Conservation (phyloP, 139 green algal species). For the Coelastrella sp. region DNA sequence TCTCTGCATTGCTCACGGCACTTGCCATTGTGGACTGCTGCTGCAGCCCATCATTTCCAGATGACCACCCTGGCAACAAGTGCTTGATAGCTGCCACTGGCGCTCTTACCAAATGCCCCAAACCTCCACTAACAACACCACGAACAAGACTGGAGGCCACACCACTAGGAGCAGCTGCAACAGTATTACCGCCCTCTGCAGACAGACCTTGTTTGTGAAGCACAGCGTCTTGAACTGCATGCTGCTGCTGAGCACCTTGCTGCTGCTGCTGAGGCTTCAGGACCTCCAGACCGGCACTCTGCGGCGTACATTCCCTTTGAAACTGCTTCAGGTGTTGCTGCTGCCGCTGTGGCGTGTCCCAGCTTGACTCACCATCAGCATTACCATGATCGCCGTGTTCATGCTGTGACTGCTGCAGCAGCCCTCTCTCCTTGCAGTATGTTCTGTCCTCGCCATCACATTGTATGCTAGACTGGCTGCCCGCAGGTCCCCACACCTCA, state of each 20-base stretch:
- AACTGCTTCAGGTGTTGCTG: not conserved
- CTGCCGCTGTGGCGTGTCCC: not conserved
- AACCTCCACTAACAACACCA: slow-evolving; percentile 18
- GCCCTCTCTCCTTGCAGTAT: too few species aligned
- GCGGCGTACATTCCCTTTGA: not conserved
- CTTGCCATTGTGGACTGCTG: too few species aligned
- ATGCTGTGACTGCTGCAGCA: too few species aligned
- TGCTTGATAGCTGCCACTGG: slow-evolving; percentile 44
- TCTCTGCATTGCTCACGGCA: too few species aligned
- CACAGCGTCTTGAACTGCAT: too few species aligned
- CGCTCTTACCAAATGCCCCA: not conserved
- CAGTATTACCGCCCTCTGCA: not conserved
- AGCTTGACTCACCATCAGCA: not conserved
- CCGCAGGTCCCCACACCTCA: slow-evolving; percentile 13
- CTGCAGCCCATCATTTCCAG: not conserved
- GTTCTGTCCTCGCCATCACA: too few species aligned
- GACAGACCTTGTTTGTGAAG: too few species aligned
- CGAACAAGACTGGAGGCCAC: slow-evolving; percentile 9
- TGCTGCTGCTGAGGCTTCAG: slow-evolving; percentile 7
- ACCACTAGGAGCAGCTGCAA: not conserved
- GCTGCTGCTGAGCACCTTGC: too few species aligned
- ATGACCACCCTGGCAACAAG: slow-evolving; percentile 6
- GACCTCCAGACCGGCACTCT: not conserved
- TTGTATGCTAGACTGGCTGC: slow-evolving; percentile 44
- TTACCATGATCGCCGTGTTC: not conserved